Evolutionary conservation across 1,284 basidiomycete genomes (phyloP).

Genomic region (Cryptococcus sp.): DNA sequence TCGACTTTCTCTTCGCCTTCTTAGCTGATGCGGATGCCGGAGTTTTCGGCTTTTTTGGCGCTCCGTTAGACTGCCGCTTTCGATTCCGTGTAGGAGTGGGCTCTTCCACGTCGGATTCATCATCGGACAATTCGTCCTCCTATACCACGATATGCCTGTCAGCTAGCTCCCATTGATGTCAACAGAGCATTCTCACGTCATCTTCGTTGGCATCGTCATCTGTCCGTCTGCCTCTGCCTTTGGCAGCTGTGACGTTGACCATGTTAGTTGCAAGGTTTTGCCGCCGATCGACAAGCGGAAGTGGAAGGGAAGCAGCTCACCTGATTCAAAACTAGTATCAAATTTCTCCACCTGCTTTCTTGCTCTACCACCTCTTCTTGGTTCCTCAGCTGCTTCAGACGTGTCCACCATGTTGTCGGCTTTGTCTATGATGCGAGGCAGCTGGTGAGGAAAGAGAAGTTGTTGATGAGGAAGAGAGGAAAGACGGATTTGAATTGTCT

Average conservation of each 20-base stretch:
- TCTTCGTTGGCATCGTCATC: constrained; percentile 22
- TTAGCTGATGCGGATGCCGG: constrained; percentile 10
- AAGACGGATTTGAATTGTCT: neutral
- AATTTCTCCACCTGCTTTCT: constrained; percentile 43
- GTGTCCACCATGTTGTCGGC: constrained; percentile 9
- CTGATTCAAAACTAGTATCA: constrained; percentile 19
- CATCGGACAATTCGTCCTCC: constrained; percentile 23
- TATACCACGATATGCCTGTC: constrained; percentile 6
- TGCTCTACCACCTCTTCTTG: constrained; percentile 38
- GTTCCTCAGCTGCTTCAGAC: constrained; percentile 29
- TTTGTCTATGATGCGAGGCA: constrained; percentile 1
- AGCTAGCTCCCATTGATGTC: neutral
- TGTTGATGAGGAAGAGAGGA: constrained; percentile 1
- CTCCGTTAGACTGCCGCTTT: constrained; percentile 19
- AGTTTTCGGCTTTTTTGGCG: constrained; percentile 18
- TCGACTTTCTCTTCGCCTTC: constrained; percentile 14
- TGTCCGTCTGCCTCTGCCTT: constrained; percentile 13
- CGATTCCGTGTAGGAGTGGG: constrained; percentile 20
- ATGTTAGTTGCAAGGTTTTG: too few relatives aligned
- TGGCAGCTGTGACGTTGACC: constrained; percentile 10
- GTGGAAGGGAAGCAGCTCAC: constrained; percentile 12
- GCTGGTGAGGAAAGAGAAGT: constrained; percentile 2
- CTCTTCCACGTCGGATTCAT: constrained; percentile 17
- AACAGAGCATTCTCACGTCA: constrained; percentile 13
- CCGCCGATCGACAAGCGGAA: too few relatives aligned